Base-by-base conservation (phyloP, 2,329 filamentous ascomycete species). In the Apiospora arundinis region DNA sequence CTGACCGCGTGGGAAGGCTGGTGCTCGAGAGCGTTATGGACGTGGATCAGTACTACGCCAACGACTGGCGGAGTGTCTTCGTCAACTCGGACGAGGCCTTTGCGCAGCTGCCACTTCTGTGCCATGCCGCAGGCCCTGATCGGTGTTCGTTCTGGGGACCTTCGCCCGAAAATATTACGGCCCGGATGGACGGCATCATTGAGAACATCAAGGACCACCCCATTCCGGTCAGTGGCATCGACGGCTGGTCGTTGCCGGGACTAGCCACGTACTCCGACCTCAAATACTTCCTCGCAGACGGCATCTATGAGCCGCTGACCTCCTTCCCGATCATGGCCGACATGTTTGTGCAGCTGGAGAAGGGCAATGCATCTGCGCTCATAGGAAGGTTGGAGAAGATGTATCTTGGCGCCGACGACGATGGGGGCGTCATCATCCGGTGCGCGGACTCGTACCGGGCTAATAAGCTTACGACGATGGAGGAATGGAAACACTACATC, bases 1-100 rank as follows among this genome's bases (percentile, higher is more conserved):
- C 83, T 1, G 80, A 81, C n/a, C 76, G 79, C 11, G 76, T 83
- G n/a, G 81, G 78, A 21, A 78, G 79, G 69, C 78, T 83, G 73
- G 52, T 83, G 12, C 75, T 83, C 23, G 81, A 83, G 72, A 76
- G 77, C 40, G 67, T 77, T 52, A 4, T 77, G 44, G 72, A 81
- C 23, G 77, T 77, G 11, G 78, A 81, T 12, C 42, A 28, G 21
- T 69, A 37, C 32, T 49, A 66, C 21, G 18, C 23, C 37, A 66
- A 76, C 40, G 69, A 74, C 73, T 76, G 74, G n/a, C n/a, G n/a
- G n/a, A n/a, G n/a, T n/a, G n/a, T n/a, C n/a, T n/a, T n/a, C n/a
- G n/a, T n/a, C n/a, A n/a, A n/a, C n/a, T n/a, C n/a, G n/a, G n/a
- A n/a, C 68, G 72, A 73, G 45, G 67, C 72, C 37, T 72, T n/a